Evolutionary conservation across 352 stramenopile genomes (phyloP).

Genomic region (Globisporangium irregulare): DNA sequence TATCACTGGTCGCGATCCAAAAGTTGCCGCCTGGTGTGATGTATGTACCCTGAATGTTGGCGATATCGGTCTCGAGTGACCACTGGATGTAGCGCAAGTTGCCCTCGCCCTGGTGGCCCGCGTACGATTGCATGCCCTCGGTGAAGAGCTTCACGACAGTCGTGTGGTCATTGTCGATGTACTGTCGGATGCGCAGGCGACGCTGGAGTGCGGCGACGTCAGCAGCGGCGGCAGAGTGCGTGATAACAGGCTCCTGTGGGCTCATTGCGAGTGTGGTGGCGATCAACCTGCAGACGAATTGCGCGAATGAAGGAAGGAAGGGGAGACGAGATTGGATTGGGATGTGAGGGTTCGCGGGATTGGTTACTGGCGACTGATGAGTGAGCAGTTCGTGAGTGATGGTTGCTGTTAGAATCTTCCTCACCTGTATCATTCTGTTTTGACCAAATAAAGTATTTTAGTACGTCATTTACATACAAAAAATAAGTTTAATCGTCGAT

Average conservation of each 20-base stretch:
- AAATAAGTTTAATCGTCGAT: too few relatives aligned
- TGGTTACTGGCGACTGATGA: not conserved
- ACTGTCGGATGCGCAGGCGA: conserved; percentile 24
- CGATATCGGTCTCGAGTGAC: conserved; percentile 28
- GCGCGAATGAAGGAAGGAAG: not conserved
- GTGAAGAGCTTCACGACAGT: conserved; percentile 18
- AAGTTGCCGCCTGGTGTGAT: conserved; percentile 34
- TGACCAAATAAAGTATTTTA: not conserved
- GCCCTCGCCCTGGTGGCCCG: conserved; percentile 16
- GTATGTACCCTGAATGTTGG: conserved; percentile 34
- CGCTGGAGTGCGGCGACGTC: not conserved
- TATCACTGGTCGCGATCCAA: conserved; percentile 26
- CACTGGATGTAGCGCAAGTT: conserved; percentile 20
- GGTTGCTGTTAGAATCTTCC: not conserved
- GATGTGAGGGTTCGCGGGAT: not conserved
- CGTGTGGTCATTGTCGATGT: conserved; percentile 20
- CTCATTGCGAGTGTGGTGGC: not conserved
- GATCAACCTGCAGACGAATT: not conserved
- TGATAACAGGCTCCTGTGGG: not conserved
- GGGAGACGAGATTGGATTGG: not conserved
- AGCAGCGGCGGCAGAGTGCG: not conserved
- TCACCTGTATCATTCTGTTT: not conserved
- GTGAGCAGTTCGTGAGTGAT: conserved; percentile 4
- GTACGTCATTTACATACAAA: not conserved
- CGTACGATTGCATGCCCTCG: conserved; percentile 11